Evolutionary conservation across 192 early-diverging fungal species (phyloP).

Genomic region (Gamsiella multidivaricata): DNA sequence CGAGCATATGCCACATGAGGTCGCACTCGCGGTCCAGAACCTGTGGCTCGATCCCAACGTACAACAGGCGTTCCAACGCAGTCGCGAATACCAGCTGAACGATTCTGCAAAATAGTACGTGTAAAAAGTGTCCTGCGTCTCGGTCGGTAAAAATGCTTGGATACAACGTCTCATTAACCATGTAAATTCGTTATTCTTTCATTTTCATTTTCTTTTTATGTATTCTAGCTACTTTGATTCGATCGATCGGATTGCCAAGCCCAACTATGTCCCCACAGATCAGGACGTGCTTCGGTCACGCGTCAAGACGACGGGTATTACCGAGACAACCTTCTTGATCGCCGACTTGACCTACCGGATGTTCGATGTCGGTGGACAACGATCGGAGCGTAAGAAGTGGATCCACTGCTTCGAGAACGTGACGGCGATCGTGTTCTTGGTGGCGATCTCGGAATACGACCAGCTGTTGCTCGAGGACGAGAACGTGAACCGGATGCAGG

Average conservation of each 20-base stretch:
- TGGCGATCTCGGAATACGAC: constrained; percentile 96
- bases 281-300: constrained; percentile 97
- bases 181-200: constrained; percentile 22
- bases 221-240: constrained; percentile 89
- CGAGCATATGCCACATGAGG: constrained; percentile 84
- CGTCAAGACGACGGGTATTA: constrained; percentile 97
- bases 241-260: constrained; percentile 84
- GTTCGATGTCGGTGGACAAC: constrained; percentile 98
- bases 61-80: constrained; percentile 81
- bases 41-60: constrained; percentile 91
- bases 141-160: neutral
- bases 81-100: constrained; percentile 95
- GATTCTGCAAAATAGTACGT: constrained; percentile 94
- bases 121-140: neutral
- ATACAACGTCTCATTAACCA: neutral
- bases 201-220: constrained; percentile 5
- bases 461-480: constrained; percentile 96
- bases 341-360: constrained; percentile 93
- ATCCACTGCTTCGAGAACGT: constrained; percentile 98
- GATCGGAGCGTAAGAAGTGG: constrained; percentile 99
- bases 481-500: constrained; percentile 95
- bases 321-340: constrained; percentile 91
- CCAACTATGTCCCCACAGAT: constrained; percentile 90
- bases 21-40: constrained; percentile 80
- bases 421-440: constrained; percentile 94